Percentiles rank a stretch among this genome's conserved stretches.
Evolutionary conservation across 2,329 filamentous ascomycete genomes (phyloP).

Genomic region (Diaporthe batatas): DNA sequence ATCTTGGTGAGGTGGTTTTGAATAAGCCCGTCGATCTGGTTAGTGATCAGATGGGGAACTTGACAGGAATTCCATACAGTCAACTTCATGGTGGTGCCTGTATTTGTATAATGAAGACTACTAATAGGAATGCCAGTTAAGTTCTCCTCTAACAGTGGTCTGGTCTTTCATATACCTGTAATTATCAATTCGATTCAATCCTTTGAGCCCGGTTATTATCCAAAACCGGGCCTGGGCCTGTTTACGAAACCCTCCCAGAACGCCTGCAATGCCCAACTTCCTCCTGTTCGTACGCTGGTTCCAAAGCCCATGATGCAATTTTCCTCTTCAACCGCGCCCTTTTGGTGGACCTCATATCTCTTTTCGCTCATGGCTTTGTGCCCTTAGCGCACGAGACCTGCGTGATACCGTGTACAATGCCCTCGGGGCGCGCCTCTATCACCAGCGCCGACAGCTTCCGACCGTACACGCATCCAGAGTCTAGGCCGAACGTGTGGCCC

Average conservation of each 20-base stretch:
- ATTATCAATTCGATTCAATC: background rate
- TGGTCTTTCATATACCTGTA: background rate
- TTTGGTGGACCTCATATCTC: no score
- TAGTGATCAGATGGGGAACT: background rate
- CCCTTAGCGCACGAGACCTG: constrained; percentile 57
- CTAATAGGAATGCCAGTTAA: background rate
- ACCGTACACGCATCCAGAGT: constrained; percentile 85
- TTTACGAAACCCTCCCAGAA: background rate
- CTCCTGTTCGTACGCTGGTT: background rate
- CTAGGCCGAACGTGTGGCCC: constrained; percentile 83
- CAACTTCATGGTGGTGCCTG: background rate
- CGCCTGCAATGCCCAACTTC: constrained; percentile 16
- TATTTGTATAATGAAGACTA: background rate
- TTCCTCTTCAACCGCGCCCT: background rate
- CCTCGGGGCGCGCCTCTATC: constrained; percentile 65
- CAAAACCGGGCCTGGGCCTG: background rate
- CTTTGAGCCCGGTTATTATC: background rate
- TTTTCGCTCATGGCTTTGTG: constrained; percentile 15
- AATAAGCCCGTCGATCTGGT: background rate
- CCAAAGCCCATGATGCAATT: background rate
- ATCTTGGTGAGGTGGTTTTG: background rate
- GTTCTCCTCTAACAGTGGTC: background rate
- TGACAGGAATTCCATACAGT: no score
- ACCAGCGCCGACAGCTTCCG: constrained; percentile 82
- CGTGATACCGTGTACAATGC: constrained; percentile 53